Evolutionary conservation across 176 grass and related monocot genomes (phyloP).

Genomic region (Aegilops speltoides): DNA sequence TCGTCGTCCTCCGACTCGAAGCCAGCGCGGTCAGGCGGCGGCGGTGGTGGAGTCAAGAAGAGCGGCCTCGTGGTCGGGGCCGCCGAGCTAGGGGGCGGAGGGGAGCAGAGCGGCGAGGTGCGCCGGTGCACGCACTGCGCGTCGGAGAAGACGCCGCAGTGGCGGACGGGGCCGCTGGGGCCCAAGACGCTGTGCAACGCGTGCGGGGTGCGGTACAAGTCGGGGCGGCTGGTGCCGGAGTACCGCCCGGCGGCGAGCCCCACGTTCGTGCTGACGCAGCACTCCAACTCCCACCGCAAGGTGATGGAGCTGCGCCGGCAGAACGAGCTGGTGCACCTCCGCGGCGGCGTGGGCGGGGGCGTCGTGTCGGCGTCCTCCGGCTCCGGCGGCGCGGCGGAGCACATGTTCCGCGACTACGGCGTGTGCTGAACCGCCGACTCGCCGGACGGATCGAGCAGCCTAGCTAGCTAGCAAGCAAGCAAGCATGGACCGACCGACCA

Average conservation of each 20-base stretch:
- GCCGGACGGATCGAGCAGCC: background rate
- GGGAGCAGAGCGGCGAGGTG: constrained; percentile 37
- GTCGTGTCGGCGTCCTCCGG: background rate
- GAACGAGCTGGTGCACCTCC: constrained; percentile 77
- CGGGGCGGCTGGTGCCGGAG: constrained; percentile 88
- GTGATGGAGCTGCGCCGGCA: constrained; percentile 98
- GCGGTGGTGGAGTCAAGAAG: background rate
- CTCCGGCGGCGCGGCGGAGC: constrained; percentile 9
- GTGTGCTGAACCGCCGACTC: constrained; percentile 18
- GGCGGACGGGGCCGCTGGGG: constrained; percentile 88
- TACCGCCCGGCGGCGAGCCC: constrained; percentile 94
- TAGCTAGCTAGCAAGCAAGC: background rate
- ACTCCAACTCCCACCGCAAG: constrained; percentile 99
- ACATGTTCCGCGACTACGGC: constrained; percentile 55
- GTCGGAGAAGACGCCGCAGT: constrained; percentile 99
- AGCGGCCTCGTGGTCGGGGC: background rate
- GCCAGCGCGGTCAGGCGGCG: background rate
- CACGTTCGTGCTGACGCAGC: constrained; percentile 96
- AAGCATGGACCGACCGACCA: background rate
- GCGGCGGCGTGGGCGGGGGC: constrained; percentile 25
- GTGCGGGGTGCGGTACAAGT: constrained; percentile 96
- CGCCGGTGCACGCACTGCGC: constrained; percentile 97
- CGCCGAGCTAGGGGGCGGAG: background rate
- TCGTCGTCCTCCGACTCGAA: constrained; percentile 61
- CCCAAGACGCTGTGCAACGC: constrained; percentile 99